phyloP scores from a whole-genome alignment of 371 early-diverging fungal species.

The Mortierella sp. region DNA sequence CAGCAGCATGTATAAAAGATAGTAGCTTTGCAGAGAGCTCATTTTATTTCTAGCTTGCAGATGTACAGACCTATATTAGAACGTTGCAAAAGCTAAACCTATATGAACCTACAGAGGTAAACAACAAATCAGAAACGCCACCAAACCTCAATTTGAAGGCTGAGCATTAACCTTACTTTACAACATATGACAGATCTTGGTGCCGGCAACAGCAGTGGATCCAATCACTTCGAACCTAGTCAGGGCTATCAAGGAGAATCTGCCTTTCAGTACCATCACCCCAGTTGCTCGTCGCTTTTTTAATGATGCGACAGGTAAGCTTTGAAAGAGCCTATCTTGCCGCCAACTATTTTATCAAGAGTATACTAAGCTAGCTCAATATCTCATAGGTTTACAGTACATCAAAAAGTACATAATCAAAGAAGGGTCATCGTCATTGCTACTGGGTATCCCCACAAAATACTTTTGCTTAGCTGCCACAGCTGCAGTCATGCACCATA shows the following conservation, averaged over 20 bases:
- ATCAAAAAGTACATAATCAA: conserved; percentile 63
- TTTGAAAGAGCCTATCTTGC: background rate
- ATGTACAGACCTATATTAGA: conserved; percentile 71
- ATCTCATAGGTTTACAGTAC: conserved; percentile 58
- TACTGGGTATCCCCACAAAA: conserved; percentile 63
- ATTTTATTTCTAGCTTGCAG: conserved; percentile 67
- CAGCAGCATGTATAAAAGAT: background rate
- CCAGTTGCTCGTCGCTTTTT: conserved; percentile 69
- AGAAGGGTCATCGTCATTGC: conserved; percentile 58
- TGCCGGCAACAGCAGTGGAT: conserved; percentile 60
- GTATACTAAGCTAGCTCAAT: background rate
- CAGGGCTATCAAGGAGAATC: conserved; percentile 61
- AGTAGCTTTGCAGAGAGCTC: background rate
- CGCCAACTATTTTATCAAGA: background rate
- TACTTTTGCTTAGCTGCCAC: conserved; percentile 58
- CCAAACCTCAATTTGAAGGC: background rate
- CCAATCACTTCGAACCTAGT: conserved; percentile 60
- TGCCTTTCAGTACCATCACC: conserved; percentile 61
- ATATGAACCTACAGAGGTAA: conserved; percentile 72
- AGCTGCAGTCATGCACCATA: conserved; percentile 59
- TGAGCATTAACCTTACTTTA: background rate
- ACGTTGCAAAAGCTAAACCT: conserved; percentile 73
- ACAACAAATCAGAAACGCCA: background rate
- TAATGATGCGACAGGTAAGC: conserved; percentile 68
- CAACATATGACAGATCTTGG: conserved; percentile 50